Conservation (phyloP, 1,284 basidiomycete species). For the Inonotus hispidus region DNA sequence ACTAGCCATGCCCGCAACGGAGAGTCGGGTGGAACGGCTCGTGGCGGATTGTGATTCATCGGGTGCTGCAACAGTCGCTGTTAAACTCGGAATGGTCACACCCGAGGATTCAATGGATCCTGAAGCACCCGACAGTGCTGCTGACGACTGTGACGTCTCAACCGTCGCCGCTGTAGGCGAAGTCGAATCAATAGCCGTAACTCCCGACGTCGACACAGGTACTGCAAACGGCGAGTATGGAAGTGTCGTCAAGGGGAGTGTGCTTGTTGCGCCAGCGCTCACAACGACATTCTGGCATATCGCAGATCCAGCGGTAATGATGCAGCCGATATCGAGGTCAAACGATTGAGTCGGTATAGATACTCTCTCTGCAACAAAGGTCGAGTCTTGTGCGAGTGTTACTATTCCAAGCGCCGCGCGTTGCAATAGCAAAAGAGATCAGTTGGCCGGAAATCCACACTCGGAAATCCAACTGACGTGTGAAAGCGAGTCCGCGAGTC, state of each 20-base stretch:
- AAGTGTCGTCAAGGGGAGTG: not conserved
- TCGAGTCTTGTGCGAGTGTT: conserved; percentile 9
- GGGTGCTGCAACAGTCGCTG: not conserved
- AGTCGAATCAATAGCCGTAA: not conserved
- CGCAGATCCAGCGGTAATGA: conserved; percentile 3
- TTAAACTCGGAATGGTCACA: not conserved
- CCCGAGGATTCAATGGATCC: not conserved
- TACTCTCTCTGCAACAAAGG: conserved; percentile 4
- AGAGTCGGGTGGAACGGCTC: not conserved
- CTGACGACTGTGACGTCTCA: not conserved
- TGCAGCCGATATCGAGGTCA: not conserved
- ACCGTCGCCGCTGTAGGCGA: not conserved
- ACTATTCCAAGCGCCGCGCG: not conserved
- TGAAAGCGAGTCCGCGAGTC: conserved; percentile 12
- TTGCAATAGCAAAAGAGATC: not conserved
- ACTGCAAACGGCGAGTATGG: conserved; percentile 9
- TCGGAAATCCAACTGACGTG: not conserved
- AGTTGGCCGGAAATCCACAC: not conserved
- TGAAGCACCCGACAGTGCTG: not conserved
- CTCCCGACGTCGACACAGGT: not conserved
- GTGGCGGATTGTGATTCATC: not conserved
- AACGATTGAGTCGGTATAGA: conserved; percentile 8
- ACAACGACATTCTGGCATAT: conserved; percentile 10
- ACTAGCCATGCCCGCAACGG: not conserved
- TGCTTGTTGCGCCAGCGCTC: not conserved